A percentile compares a stretch with the other conserved stretches of the same genome.
Conservation (phyloP, 495 filamentous ascomycete genomes). For the Recurvomyces mirabilis region DNA sequence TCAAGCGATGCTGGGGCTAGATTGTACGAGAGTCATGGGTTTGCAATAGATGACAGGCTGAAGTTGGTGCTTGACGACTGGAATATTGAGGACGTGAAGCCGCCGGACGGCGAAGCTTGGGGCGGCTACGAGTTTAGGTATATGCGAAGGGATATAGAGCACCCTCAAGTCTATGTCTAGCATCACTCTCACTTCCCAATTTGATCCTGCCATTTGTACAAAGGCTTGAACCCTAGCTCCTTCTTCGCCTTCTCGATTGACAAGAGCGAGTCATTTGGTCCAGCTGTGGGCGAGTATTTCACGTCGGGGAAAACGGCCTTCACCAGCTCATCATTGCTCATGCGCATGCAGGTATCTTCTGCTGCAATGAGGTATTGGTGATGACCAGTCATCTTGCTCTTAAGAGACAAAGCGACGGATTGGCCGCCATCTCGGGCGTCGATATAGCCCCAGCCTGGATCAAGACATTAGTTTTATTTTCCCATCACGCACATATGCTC, state of each 20-base stretch:
- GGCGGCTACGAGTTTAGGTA: too few relatives aligned
- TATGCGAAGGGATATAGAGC: too few relatives aligned
- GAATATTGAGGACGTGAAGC: too few relatives aligned
- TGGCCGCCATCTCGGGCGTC: slow-evolving; percentile 13
- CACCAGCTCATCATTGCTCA: slow-evolving; percentile 16
- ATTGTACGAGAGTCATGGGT: too few relatives aligned
- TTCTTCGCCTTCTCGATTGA: slow-evolving; percentile 17
- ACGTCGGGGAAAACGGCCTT: slow-evolving; percentile 17
- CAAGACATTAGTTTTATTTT: neutral
- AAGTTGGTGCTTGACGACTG: too few relatives aligned
- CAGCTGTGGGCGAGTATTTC: slow-evolving; percentile 8
- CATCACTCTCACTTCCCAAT: slow-evolving; percentile 2
- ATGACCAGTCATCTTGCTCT: slow-evolving; percentile 11
- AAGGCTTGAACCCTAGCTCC: slow-evolving; percentile 11
- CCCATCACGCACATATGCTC: neutral
- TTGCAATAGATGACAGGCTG: too few relatives aligned
- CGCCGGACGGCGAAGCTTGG: too few relatives aligned
- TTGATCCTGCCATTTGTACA: slow-evolving; percentile 16
- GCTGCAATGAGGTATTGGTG: slow-evolving; percentile 17
- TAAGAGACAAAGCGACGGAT: slow-evolving; percentile 7
- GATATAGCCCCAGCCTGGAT: neutral
- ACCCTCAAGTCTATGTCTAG: too few relatives aligned
- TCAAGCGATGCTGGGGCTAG: too few relatives aligned
- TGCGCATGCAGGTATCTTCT: slow-evolving; percentile 12
- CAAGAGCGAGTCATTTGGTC: slow-evolving; percentile 11